phyloP scores from a whole-genome alignment of 805 yeast species.

The Torulaspora microellipsoides region DNA sequence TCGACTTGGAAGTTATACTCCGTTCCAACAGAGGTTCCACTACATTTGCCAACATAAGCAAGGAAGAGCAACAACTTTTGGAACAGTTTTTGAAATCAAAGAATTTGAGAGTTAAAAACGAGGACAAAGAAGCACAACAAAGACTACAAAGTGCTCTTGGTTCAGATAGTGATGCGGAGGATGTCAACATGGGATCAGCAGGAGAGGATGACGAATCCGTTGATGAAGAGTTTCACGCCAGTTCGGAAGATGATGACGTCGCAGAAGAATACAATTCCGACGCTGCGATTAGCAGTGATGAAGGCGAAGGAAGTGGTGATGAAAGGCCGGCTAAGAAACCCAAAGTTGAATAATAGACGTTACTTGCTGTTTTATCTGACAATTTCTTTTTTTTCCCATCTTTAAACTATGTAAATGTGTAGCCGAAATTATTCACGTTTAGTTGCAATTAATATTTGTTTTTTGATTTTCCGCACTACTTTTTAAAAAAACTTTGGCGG shows the following conservation, averaged over 20 bases:
- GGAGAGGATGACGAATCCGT: constrained; percentile 79
- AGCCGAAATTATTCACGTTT: no score
- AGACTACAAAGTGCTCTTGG: constrained; percentile 73
- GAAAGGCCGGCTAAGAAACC: constrained; percentile 40
- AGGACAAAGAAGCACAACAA: constrained; percentile 81
- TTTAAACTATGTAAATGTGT: background rate
- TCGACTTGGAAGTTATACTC: constrained; percentile 78
- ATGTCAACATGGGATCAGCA: constrained; percentile 52
- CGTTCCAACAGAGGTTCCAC: constrained; percentile 65
- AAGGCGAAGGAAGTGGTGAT: constrained; percentile 28
- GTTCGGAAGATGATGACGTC: constrained; percentile 54
- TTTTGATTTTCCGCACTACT: no score
- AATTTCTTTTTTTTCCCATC: constrained; percentile 1
- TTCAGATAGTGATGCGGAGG: constrained; percentile 50
- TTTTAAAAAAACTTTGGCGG: no score
- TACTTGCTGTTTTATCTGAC: background rate
- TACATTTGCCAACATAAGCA: constrained; percentile 80
- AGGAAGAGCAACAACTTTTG: constrained; percentile 80
- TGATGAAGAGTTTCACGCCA: constrained; percentile 77
- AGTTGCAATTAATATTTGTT: no score
- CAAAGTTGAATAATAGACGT: constrained; percentile 18
- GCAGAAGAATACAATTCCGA: constrained; percentile 85
- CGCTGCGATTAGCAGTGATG: constrained; percentile 32
- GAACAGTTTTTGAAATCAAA: constrained; percentile 74
- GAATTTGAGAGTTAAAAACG: constrained; percentile 78